Evolutionary conservation across 163 green algal species (phyloP), one percentile per base, ranked within the genome.

Genomic region (Botryococcus braunii): DNA sequence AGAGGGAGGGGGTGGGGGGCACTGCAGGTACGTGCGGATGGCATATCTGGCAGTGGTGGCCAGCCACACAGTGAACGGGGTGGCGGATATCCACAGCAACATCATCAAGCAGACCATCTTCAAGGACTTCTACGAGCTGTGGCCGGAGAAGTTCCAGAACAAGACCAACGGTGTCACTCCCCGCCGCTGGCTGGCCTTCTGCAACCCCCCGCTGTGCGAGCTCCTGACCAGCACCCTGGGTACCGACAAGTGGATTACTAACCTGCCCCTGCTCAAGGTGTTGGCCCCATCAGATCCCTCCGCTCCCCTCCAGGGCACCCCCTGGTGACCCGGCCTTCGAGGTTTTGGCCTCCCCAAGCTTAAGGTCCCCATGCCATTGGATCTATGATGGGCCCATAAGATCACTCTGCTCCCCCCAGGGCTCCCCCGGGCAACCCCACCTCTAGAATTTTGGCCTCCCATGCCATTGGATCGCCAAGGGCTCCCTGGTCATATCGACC

Each of bases 101-200:
- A 97, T 99, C 73, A 86, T 99, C 49, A 90, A 90, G 77, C 66
- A 91, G 43, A 87, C 94, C 65, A 85, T 96, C 68, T 96, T 98
- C 79, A 95, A 95, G 59, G 77, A 93, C 66, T 97, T 97, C 71
- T 83, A 85, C 69, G 79, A 95, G 17, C 82, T 96, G 27, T 90
- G 77, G 75, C 85, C 86, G 38, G 75, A 82, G 35, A 86, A 88
- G 55, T 95, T 96, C 85, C 89, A 96, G 85, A 97, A 96, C 86
- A 96, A 96, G 86, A 97, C 91, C 71, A 97, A 97, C 74, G 91
- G 92, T 56, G 91, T 99, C 23, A 99, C 93, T 11, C 93, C 89
- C 0, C 82, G 94, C 50, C 85, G 94, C 52, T 99, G 94, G 94
- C 89, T 99, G 58, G 94, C 94, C n/a, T 98, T 98, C 84, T 98